These are phyloP conservation scores for Arxiozyma slooffiae DNA, from an alignment of 1,139 yeast species.

Conservation along the genomic window DNA sequence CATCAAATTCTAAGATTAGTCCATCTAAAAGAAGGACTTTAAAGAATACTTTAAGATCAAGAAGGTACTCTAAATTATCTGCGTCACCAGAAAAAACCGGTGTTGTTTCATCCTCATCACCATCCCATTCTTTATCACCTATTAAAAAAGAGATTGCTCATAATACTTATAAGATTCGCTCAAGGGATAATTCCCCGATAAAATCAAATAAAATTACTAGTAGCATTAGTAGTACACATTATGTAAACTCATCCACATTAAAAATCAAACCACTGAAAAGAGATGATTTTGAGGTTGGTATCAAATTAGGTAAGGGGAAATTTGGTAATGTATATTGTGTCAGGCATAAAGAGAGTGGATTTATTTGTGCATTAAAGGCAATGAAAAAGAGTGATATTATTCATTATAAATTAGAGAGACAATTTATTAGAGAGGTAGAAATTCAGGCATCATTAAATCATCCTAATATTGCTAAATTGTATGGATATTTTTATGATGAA, in stretches of 20 bases:
- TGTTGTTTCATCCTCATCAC: neutral
- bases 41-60: slow-evolving; percentile 2
- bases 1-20: slow-evolving; percentile 1
- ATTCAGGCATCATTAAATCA: slow-evolving; percentile 74
- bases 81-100: neutral
- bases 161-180: neutral
- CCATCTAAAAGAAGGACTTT: slow-evolving; percentile 4
- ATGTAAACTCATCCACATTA: neutral
- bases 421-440: slow-evolving; percentile 83
- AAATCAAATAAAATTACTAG: neutral
- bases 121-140: neutral
- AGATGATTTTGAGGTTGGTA: slow-evolving; percentile 74
- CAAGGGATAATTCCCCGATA: neutral
- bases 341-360: slow-evolving; percentile 62
- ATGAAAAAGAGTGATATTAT: slow-evolving; percentile 76
- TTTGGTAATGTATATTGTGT: slow-evolving; percentile 90
- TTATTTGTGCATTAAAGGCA: slow-evolving; percentile 79
- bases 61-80: slow-evolving; percentile 2
- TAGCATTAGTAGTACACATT: neutral
- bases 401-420: slow-evolving; percentile 72
- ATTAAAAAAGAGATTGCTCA: neutral
- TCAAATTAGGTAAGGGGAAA: slow-evolving; percentile 84
- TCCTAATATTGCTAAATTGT: slow-evolving; percentile 67
- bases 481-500: slow-evolving; percentile 76
- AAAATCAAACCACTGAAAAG: neutral